phyloP scores from a whole-genome alignment of 257 asterid species.

The Scutellaria barbata region DNA sequence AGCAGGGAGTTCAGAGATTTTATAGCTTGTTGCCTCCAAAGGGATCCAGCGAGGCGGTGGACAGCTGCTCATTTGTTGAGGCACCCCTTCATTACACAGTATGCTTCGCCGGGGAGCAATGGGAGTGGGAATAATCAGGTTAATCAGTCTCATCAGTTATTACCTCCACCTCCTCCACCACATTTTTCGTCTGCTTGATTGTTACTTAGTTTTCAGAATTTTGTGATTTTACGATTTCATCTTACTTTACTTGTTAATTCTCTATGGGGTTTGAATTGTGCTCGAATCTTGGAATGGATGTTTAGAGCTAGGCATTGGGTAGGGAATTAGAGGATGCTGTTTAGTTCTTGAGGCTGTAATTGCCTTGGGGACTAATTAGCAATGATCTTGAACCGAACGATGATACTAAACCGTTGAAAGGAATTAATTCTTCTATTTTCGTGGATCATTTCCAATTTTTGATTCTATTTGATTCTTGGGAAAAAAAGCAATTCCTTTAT shows the following conservation, averaged over 20 bases:
- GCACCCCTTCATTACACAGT: constrained; percentile 58
- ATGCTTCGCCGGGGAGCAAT: constrained; percentile 43
- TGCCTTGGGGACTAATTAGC: constrained; percentile 11
- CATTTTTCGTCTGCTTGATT: constrained; percentile 56
- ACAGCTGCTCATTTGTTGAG: constrained; percentile 55
- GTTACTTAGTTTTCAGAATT: constrained; percentile 21
- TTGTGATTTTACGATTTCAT: not conserved
- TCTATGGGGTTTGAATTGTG: constrained; percentile 33
- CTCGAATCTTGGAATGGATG: constrained; percentile 10
- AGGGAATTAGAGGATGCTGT: constrained; percentile 9
- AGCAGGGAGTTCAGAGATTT: constrained; percentile 73
- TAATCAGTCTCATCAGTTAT: constrained; percentile 44
- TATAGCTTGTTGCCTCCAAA: constrained; percentile 63
- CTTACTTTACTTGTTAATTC: constrained; percentile 31
- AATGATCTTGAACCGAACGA: constrained; percentile 23
- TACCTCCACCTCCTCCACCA: constrained; percentile 74
- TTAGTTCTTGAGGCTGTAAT: constrained; percentile 24
- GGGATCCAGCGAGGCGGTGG: constrained; percentile 64
- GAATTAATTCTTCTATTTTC: constrained; percentile 25
- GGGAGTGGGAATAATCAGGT: constrained; percentile 43
- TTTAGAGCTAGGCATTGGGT: constrained; percentile 19
- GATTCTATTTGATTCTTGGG: not conserved
- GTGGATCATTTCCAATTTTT: constrained; percentile 15
- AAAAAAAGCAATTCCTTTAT: not conserved
- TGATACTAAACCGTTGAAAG: constrained; percentile 27